These are phyloP conservation scores for Pulchroboletus neoregius DNA, from an alignment of 1,284 basidiomycete genomes.

Conservation along the genomic window DNA sequence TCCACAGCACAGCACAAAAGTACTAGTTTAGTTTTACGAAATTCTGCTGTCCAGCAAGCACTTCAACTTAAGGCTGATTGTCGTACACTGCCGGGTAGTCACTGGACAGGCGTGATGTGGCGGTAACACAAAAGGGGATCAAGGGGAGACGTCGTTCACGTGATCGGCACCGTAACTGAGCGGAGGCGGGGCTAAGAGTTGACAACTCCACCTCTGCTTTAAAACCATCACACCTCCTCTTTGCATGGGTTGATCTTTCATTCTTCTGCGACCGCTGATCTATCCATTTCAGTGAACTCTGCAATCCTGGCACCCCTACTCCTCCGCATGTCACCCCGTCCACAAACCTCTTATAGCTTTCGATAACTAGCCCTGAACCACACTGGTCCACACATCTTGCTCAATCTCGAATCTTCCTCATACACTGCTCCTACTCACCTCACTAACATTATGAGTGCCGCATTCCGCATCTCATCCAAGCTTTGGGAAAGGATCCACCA, in stretches of 20 bases:
- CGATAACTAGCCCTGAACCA: conserved; percentile 18
- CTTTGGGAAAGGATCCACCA: conserved; percentile 93
- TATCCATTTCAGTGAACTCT: neutral
- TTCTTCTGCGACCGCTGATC: neutral
- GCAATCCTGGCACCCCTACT: conserved; percentile 25
- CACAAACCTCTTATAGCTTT: conserved; percentile 3
- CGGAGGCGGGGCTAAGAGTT: conserved; percentile 14
- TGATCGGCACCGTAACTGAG: conserved; percentile 9
- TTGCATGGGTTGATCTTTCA: conserved; percentile 23
- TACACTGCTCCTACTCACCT: neutral
- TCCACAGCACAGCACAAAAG: too few relatives aligned
- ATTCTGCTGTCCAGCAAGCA: too few relatives aligned
- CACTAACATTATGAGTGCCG: conserved; percentile 27
- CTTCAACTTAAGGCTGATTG: too few relatives aligned
- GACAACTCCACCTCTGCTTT: conserved; percentile 13
- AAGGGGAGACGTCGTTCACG: conserved; percentile 7
- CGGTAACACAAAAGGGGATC: neutral
- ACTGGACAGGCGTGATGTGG: neutral
- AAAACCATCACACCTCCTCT: conserved; percentile 8
- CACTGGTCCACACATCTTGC: neutral
- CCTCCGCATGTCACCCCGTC: conserved; percentile 21
- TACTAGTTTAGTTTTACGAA: too few relatives aligned
- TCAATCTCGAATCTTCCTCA: conserved; percentile 1
- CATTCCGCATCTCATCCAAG: conserved; percentile 72
- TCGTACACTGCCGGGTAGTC: neutral